Evolutionary conservation across 1,284 basidiomycete genomes (phyloP), one percentile per base, ranked within the genome.

Genomic region (Austroboletus rostrupii): DNA sequence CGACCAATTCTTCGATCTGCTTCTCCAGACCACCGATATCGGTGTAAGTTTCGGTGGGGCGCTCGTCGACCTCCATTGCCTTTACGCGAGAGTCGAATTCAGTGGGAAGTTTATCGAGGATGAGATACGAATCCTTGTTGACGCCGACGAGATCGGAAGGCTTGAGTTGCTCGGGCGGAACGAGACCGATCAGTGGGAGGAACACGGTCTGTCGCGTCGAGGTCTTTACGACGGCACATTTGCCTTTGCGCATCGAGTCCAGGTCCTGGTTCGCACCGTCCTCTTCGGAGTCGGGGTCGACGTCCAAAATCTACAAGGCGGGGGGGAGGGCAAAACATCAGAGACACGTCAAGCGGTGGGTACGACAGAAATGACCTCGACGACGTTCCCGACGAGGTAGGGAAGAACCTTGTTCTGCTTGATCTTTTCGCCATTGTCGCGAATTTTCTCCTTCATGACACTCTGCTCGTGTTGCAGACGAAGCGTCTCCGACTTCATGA

Each of bases 391-490:
- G 41, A 99, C 97, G 47, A 99, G 84, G 73, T 98, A 99, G 1
- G 97, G 96, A 39, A 99, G 75, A 19, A 97, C 93, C 72, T 99
- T 99, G 75, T 99, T 99, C 81, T 99, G 96, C 72, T 97, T 97
- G 62, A 99, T 93, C 77, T 99, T 99, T 72, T 97, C 95, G 47
- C 87, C 87, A 60, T 98, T 99, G 69, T 99, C 96, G 53, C 92
- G 85, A 68, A 99, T 97, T 80, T 96, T 97, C 77, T 97, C 95
- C 67, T 91, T 87, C 94, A 99, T 98, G 58, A 89, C 88, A 59
- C 77, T 88, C 69, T 96, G 90, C 70, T 99, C 97, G 68, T 99
- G 96, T 62, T 89, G 85, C 52, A 99, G 72, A 50, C 96, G 82
- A 59, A 92, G 76, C 32, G 89, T 92, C 74, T 99, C 96, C 57